phyloP scores from a whole-genome alignment of 306 rosid species.

The Castanospermum australe region DNA sequence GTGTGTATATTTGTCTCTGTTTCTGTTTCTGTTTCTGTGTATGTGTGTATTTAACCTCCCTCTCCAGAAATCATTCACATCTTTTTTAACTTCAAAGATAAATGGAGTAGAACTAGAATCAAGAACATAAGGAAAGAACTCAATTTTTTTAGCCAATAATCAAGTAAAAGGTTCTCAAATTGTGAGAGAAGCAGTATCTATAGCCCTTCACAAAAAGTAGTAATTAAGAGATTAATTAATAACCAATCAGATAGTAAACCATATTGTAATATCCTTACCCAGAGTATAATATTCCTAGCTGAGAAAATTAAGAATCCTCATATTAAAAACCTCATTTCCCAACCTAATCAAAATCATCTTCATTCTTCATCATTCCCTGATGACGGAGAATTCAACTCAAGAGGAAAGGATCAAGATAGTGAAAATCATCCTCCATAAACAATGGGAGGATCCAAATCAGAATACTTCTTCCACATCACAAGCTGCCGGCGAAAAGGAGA shows the following conservation, averaged over 20 bases:
- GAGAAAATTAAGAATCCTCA: neutral
- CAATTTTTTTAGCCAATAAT: neutral
- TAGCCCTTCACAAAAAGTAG: neutral
- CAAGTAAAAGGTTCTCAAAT: neutral
- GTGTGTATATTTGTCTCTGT: too few species aligned
- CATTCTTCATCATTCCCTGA: neutral
- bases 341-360: slow-evolving; percentile 1
- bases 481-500: slow-evolving; percentile 44
- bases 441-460: neutral
- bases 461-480: slow-evolving; percentile 23
- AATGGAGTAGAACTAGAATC: neutral
- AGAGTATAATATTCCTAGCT: neutral
- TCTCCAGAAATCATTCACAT: neutral
- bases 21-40: too few species aligned
- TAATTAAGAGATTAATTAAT: neutral
- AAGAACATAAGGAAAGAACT: neutral
- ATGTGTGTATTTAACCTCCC: too few species aligned
- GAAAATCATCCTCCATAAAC: neutral
- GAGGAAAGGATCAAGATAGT: neutral
- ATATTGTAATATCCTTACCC: slow-evolving; percentile 3
- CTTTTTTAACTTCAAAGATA: neutral
- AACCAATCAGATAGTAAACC: neutral
- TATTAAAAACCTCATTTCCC: neutral
- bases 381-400: neutral
- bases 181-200: neutral